A percentile compares a stretch with the other conserved stretches of the same genome.
phyloP scores from a whole-genome alignment of 768 basidiomycete species.

The Suillus brevipes region DNA sequence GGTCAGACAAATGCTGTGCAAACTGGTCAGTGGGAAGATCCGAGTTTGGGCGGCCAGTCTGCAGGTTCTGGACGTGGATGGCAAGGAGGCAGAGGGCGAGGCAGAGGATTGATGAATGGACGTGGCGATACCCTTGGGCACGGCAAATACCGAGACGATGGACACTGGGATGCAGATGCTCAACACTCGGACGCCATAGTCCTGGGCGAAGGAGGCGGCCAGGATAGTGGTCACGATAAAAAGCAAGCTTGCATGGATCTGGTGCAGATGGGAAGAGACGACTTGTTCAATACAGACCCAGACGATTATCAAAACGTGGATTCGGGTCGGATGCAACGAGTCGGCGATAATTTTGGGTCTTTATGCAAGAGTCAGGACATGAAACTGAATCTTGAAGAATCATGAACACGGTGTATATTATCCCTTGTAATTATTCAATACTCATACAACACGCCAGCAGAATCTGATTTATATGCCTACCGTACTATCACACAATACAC shows the following conservation, averaged over 20 bases:
- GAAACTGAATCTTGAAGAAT: slow-evolving; percentile 2
- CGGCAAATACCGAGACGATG: slow-evolving; percentile 51
- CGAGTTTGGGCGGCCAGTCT: slow-evolving; percentile 29
- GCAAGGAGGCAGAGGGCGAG: slow-evolving; percentile 38
- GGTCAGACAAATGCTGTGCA: slow-evolving; percentile 21
- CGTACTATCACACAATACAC: background rate
- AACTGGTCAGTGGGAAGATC: slow-evolving; percentile 26
- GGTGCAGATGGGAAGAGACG: slow-evolving; percentile 6
- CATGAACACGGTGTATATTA: slow-evolving; percentile 23
- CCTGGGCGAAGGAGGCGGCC: slow-evolving; percentile 48
- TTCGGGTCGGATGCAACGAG: slow-evolving; percentile 60
- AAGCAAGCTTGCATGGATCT: slow-evolving; percentile 5
- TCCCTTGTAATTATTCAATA: slow-evolving; percentile 5
- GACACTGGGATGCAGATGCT: slow-evolving; percentile 32
- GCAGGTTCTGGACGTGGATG: slow-evolving; percentile 39
- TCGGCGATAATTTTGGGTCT: slow-evolving; percentile 75
- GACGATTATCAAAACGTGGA: slow-evolving; percentile 18
- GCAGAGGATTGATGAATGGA: slow-evolving; percentile 36
- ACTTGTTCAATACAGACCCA: slow-evolving; percentile 1
- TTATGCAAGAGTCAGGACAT: slow-evolving; percentile 47
- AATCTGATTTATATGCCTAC: slow-evolving; percentile 1
- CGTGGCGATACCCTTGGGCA: slow-evolving; percentile 32
- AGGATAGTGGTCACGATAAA: slow-evolving; percentile 10
- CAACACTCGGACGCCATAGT: slow-evolving; percentile 58
- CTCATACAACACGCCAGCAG: slow-evolving; percentile 1